Conservation (phyloP, 345 rosid species). For the Microcos paniculata region DNA sequence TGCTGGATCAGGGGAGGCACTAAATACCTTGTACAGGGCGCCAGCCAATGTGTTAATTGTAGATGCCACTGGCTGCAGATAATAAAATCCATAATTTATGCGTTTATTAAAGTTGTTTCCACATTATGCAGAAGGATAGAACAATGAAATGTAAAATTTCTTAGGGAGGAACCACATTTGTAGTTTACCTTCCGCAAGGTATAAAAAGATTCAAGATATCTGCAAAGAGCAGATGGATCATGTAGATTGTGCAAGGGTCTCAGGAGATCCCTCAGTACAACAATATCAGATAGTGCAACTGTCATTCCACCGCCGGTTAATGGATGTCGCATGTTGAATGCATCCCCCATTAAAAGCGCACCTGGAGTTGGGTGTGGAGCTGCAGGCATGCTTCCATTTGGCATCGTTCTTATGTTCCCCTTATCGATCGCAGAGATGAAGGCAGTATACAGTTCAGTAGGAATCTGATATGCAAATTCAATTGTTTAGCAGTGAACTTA, state of each 20-base stretch:
- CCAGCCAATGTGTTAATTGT: slow-evolving; percentile 44
- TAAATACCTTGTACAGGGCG: slow-evolving; percentile 29
- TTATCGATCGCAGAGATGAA: slow-evolving; percentile 43
- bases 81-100: neutral
- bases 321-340: slow-evolving; percentile 68
- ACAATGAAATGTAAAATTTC: neutral
- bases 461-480: slow-evolving; percentile 36
- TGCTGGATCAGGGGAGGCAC: slow-evolving; percentile 31
- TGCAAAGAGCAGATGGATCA: slow-evolving; percentile 36
- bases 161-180: neutral
- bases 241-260: slow-evolving; percentile 38
- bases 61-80: slow-evolving; percentile 34
- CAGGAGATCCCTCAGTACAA: slow-evolving; percentile 42
- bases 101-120: neutral
- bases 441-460: slow-evolving; percentile 37
- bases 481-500: neutral
- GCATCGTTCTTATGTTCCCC: slow-evolving; percentile 52
- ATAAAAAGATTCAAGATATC: slow-evolving; percentile 47
- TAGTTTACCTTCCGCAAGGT: slow-evolving; percentile 44
- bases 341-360: slow-evolving; percentile 49
- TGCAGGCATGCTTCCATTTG: slow-evolving; percentile 59
- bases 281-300: slow-evolving; percentile 51
- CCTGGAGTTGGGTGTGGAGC: slow-evolving; percentile 54
- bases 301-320: slow-evolving; percentile 69
- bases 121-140: neutral